Conservation (phyloP, 495 filamentous ascomycete species). For the Neurospora intermedia region DNA sequence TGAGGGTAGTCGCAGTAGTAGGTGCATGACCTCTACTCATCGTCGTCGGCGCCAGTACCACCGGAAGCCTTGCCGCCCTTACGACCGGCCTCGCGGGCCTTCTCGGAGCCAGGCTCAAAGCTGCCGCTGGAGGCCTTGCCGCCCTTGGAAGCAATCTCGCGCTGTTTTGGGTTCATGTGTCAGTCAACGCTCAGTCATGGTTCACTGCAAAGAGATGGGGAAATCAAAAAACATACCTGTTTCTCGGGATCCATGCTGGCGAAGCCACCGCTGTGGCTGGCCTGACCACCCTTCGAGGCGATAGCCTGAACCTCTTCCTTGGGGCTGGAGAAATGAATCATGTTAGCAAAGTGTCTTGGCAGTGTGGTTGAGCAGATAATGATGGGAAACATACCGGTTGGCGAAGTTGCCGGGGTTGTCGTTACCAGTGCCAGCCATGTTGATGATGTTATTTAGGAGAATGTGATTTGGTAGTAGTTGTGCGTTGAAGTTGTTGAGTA, state of each 20-base stretch:
- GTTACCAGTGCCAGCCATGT: constrained; percentile 17
- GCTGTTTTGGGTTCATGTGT: neutral
- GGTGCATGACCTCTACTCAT: neutral
- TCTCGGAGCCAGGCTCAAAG: constrained; percentile 37
- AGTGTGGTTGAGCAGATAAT: neutral
- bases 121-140: constrained; percentile 39
- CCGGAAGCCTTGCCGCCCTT: constrained; percentile 33
- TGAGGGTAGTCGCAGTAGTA: neutral
- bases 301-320: constrained; percentile 47
- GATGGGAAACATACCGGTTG: constrained; percentile 32
- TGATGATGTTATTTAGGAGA: neutral
- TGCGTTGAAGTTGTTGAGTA: neutral
- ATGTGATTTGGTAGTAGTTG: neutral
- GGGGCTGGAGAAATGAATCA: constrained; percentile 16
- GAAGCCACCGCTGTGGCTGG: constrained; percentile 27
- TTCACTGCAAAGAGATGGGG: too few species aligned
- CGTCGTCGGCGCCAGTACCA: neutral
- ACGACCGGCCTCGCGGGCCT: constrained; percentile 34
- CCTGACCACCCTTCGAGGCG: constrained; percentile 41
- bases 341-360: neutral
- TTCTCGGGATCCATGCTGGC: constrained; percentile 35
- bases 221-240: constrained; percentile 19
- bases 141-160: constrained; percentile 42
- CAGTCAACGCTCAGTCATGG: neutral
- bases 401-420: constrained; percentile 54